Evolutionary conservation across 108 stramenopile species (phyloP).

Genomic region (Parietichytrium sp.): DNA sequence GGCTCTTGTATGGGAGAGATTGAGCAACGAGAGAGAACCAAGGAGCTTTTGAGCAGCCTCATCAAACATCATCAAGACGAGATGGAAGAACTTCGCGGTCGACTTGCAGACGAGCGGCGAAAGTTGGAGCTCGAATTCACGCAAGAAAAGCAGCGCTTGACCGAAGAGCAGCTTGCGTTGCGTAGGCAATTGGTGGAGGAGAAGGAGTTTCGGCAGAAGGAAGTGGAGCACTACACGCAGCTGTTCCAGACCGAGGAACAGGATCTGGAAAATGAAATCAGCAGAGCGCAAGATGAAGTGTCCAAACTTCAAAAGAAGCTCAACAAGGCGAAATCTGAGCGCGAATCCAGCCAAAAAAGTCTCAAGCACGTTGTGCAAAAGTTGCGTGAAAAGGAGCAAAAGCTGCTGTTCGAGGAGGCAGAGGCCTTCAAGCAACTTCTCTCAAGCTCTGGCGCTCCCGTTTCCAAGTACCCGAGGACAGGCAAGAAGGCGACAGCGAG

Average conservation of each 20-base stretch:
- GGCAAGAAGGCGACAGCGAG: neutral
- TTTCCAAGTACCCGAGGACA: neutral
- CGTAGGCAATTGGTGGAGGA: slow-evolving; percentile 7
- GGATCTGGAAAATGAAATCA: neutral
- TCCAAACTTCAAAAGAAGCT: neutral
- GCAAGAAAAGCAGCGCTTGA: neutral
- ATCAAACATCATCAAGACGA: neutral
- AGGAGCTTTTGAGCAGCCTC: neutral
- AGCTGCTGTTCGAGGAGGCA: neutral
- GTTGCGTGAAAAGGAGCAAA: neutral
- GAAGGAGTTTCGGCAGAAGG: slow-evolving; percentile 12
- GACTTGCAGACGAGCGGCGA: neutral
- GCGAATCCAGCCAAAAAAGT: slow-evolving; percentile 16
- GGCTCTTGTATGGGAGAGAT: neutral
- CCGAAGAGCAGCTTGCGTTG: neutral
- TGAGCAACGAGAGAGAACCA: no score
- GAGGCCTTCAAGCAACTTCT: slow-evolving; percentile 24
- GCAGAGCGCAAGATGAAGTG: neutral
- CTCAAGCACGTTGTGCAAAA: neutral
- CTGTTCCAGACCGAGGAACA: neutral
- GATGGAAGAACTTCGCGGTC: neutral
- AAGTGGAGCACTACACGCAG: neutral
- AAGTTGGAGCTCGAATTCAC: neutral
- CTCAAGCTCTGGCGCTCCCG: neutral
- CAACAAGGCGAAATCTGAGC: neutral